Base-by-base conservation (phyloP, 2,329 filamentous ascomycete genomes). In the Diplodia corticola region DNA sequence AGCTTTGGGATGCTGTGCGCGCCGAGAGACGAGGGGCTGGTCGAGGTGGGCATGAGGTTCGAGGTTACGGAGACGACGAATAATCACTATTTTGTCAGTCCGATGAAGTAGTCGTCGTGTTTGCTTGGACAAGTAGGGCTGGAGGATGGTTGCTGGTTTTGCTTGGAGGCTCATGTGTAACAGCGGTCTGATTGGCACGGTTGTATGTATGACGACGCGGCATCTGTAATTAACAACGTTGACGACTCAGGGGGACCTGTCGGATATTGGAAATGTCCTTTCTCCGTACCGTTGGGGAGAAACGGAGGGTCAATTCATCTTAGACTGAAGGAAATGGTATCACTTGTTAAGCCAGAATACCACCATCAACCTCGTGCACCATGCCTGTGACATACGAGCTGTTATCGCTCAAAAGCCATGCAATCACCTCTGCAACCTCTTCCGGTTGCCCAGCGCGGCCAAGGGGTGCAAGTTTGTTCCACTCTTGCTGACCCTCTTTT, bases 1-100 rank as follows among this genome's bases (percentile, higher is more conserved):
- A 88, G 86, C 70, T 89, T 89, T 79, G 87, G 87, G 1, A 89
- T 89, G 88, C 73, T 89, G 71, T 84, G 85, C 72, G 84, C 85
- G 63, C 86, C 88, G 17, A 79, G 83, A 67, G 80, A 87, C 50
- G 85, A 86, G 68, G 86, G 85, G 0, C 73, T 78, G 55, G 72
- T 89, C 10, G 79, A 80, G 66, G 83, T 89, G 12, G 87, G 87
- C 0, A 86, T 86, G 81, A 80, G 75, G 71, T 76, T 89, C 67
- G 83, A 87, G 70, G 84, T 88, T 3, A 76, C 82, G 68, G 82
- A 84, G 71, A 83, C 84, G 69, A 89, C 87, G 55, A 79, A 81
- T 48, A 76, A 83, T 63, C 87, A 89, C 79, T 76, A 80, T 67
- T 88, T 64, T 17, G 35, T 64, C n/a, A 64, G 50, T 24, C 63